Evolutionary conservation across 441 rosid species (phyloP), one percentile per base, ranked within the genome.

Genomic region (Daphne laureola): DNA sequence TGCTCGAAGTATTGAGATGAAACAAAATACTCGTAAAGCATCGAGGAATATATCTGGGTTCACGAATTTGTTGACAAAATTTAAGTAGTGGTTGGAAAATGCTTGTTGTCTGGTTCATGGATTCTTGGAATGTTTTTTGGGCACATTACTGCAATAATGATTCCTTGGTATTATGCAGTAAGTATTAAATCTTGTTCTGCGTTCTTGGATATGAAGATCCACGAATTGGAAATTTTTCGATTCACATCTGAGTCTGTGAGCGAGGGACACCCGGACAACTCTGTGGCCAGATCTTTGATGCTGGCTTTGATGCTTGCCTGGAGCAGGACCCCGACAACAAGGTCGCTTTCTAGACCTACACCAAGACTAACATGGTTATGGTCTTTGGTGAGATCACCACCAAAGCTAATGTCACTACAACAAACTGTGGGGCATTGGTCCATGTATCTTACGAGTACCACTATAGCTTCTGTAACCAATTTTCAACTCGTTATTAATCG

Each of bases 351-450:
- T 85, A 83, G 63, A 83, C 91, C 41, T 83, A 87, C 74, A 74
- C 85, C 53, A 83, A 83, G 80, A 83, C 86, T 62, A 83, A 83
- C 86, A 78, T 83, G 90, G 90, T 83, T 58, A 83, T 83, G 90
- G 90, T 83, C 60, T 83, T 83, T 2, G 90, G 90, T 12, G 87
- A 83, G 74, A 78, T 80, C 54, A 83, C 90, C 66, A 83, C 90
- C 75, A 80, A 83, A 70, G 90, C 82, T 72, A 54, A 83, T 53
- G 78, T 83, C n/a, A n/a, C n/a, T n/a, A n/a, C n/a, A n/a, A n/a
- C n/a, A n/a, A n/a, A 9, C 38, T 5, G 38, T 31, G 38, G 7
- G 11, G 38, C 38, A 31, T 9, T 5, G 8, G 8, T 31, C 38
- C 7, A 0, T 31, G 25, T 2, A 31, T 31, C 38, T 31, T 9